Conservation (phyloP, 768 basidiomycete species). For the Pleurotus ostreatus region DNA sequence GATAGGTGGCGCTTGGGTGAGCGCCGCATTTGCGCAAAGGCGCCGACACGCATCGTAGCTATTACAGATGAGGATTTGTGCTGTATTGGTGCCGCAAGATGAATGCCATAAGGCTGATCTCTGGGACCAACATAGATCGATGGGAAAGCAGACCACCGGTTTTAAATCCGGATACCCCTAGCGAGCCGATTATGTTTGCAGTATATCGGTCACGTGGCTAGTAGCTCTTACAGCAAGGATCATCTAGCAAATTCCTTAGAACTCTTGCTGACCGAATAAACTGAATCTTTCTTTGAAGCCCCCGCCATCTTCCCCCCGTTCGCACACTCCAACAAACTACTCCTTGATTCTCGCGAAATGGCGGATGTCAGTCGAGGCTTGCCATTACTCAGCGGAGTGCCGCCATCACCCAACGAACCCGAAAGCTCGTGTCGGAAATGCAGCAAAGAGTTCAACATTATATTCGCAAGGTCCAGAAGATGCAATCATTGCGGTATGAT, state of each 20-base stretch:
- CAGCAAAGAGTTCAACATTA: conserved; percentile 64
- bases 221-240: conserved; percentile 2
- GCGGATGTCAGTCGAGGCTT: conserved; percentile 41
- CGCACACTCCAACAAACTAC: neutral
- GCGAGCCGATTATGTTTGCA: neutral
- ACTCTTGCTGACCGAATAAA: conserved; percentile 5
- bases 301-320: neutral
- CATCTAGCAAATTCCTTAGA: conserved; percentile 8
- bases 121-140: no score
- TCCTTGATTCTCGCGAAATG: conserved; percentile 8
- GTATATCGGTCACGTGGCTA: conserved; percentile 5
- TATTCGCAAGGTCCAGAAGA: conserved; percentile 59
- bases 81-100: no score
- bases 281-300: conserved; percentile 2
- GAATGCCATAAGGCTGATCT: no score
- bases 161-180: no score
- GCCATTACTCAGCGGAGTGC: conserved; percentile 69
- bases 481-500: conserved; percentile 75
- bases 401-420: conserved; percentile 36
- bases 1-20: no score
- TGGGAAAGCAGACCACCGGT: no score
- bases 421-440: conserved; percentile 59
- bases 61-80: no score
- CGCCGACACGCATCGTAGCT: no score
- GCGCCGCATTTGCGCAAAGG: no score